Base-by-base conservation (phyloP, 257 asterid species). In the Marsdenia floribunda region DNA sequence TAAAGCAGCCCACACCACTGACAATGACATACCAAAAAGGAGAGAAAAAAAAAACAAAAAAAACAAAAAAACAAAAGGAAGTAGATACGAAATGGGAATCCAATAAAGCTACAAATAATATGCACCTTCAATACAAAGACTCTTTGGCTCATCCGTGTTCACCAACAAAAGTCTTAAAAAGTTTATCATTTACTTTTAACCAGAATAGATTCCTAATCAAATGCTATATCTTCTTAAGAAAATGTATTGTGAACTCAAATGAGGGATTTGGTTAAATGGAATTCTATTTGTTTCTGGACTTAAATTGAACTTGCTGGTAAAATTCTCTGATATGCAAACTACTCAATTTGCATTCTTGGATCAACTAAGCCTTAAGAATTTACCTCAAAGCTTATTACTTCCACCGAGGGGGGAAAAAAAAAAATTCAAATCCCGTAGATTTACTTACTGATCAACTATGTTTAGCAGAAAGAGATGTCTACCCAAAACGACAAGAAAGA, bases 1-100 rank as follows among this genome's bases (percentile, higher is more conserved):
- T 44, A 68, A 53, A 54, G 37, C 63, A 35, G 26, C 38, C 44
- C 57, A 64, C 49, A 29, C 68, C 47, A 75, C 59, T 37, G n/a
- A 55, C 22, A 15, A 35, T 29, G 12, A 24, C 54, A 66, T 11
- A 11, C 49, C 49, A 0, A 44, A 44, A 44, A 44, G 10, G 49
- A 0, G 0, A 29, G 1, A 29, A 29, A 29, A 29, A 29, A 29
- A 29, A 29, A 1, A 29, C 33, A 29, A 29, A n/a, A n/a, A n/a
- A n/a, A n/a, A 29, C 33, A 29, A 44, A 44, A 6, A 44, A 44
- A 44, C 49, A 44, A 44, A 44, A 53, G 54, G 65, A 13, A 29
- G 9, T 22, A 63, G 6, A 63, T 63, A 63, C 3, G 35, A 14
- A 77, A 42, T 33, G 37, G 13, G 73, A 65, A 64, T 74, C 26